Base-by-base conservation (phyloP, 257 asterid species). In the Nicotiana benthamiana region DNA sequence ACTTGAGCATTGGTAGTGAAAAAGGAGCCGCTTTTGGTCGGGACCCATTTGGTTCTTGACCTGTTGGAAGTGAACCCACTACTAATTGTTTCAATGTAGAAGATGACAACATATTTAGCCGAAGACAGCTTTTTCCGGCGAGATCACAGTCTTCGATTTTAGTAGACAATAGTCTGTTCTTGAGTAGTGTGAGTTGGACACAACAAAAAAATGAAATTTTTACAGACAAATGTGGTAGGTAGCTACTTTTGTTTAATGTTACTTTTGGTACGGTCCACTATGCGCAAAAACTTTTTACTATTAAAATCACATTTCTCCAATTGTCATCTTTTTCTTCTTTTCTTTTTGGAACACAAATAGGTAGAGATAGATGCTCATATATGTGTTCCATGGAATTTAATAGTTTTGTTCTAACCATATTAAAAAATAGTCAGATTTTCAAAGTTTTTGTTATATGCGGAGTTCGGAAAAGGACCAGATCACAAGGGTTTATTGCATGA, bases 91-190 rank as follows among this genome's bases (percentile, higher is more conserved):
- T 89, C 27, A 82, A 53, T 60, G 79, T 62, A 75, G 85, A 79
- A 15, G 81, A 12, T 17, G 86, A 85, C 92, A 89, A 61, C 74
- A 59, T 77, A 32, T 7, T 56, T 72, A 30, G 48, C 40, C 54
- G 70, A 18, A 53, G 4, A 15, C 13, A 60, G 52, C 3, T 51
- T 84, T 79, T 79, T 70, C 83, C 83, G 85, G 87, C 81, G 75
- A 68, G 79, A 86, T 84, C 86, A 82, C 83, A 83, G 66, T 53
- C 86, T 65, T 53, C 57, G 85, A 81, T 80, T 57, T 12, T 6
- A 16, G 5, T 76, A 16, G 52, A 60, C 66, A 27, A 52, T 3
- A 26, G 4, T 0, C 0, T 78, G 74, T 78, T 64, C 16, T 43
- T 8, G 75, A 78, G 9, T 78, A 20, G 40, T 2, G 26, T 61